Base-by-base conservation (phyloP, 129 eudicot genomes). In the Solidago caesia region DNA sequence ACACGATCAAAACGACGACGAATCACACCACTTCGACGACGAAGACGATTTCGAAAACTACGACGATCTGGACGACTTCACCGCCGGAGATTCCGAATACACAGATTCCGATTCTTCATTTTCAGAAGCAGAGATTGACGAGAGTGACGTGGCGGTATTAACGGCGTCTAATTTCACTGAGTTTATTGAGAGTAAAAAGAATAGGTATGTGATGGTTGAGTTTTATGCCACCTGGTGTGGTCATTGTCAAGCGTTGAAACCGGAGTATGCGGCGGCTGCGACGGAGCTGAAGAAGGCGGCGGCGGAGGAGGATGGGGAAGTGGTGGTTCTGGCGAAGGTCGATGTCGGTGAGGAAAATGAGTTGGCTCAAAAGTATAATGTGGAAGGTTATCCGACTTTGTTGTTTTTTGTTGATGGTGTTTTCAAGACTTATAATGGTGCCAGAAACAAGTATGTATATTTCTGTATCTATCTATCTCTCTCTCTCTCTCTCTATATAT, bases 201-300 rank as follows among this genome's bases (percentile, higher is more conserved):
- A 85, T 77, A 74, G 57, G 88, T 85, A 73, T 61, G 96, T 81
- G 71, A 83, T 92, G 97, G 97, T 89, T 83, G 88, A 87, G 82
- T 92, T 89, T 76, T 92, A 89, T 76, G 94, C 91, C 56, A 90
- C 97, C 26, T 92, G 96, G 94, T 89, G 97, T 74, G 96, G 88
- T 10, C 89, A 92, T 70, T 89, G 94, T 64, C 81, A 85, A 79
- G 86, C 89, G 2, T 61, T 92, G 77, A 89, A 88, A 56, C 96
- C 97, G 76, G 97, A 92, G 62, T 92, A 87, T 55, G 96, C 91
- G 41, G 89, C 94, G 13, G 97, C 96, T 7, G 97, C 97, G 26
- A 79, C 86, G 73, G 94, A 79, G 83, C 56, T 92, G 78, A 92
- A 92, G 83, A 80, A 61, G 81, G 84, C 76, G 2, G 77, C 21